Evolutionary conservation across 805 yeast genomes (phyloP).

Genomic region (Tetrapisispora pingtungensis): DNA sequence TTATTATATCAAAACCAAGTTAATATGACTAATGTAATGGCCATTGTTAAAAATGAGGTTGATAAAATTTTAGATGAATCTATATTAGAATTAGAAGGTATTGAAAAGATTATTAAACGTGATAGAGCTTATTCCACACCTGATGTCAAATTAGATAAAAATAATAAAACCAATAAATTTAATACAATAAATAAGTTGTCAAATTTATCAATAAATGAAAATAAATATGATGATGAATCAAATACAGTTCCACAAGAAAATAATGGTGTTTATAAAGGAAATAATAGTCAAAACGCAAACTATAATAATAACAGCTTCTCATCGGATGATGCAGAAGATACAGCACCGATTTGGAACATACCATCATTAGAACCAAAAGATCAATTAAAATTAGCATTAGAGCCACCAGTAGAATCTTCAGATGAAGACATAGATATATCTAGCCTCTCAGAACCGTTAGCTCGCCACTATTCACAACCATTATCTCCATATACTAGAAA

Average conservation of each 20-base stretch:
- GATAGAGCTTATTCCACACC: slow-evolving; percentile 30
- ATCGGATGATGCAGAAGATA: slow-evolving; percentile 17
- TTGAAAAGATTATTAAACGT: slow-evolving; percentile 12
- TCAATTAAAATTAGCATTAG: slow-evolving; percentile 28
- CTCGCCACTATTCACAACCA: slow-evolving; percentile 1
- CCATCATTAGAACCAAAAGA: slow-evolving; percentile 33
- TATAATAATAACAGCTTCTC: background rate
- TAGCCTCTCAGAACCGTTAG: background rate
- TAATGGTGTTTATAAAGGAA: no score
- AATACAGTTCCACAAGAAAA: no score
- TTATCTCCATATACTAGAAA: background rate
- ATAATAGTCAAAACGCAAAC: background rate
- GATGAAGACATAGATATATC: background rate
- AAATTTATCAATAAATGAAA: background rate
- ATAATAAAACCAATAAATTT: background rate
- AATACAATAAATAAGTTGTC: no score
- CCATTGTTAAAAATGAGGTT: slow-evolving; percentile 29
- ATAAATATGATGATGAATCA: background rate
- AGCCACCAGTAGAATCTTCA: background rate
- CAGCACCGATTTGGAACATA: slow-evolving; percentile 30
- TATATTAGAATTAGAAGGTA: slow-evolving; percentile 7
- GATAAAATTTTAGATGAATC: slow-evolving; percentile 20
- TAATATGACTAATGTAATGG: slow-evolving; percentile 33
- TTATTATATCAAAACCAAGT: slow-evolving; percentile 30
- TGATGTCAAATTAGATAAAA: background rate